Base-by-base conservation (phyloP, 352 stramenopile species). In the Globisporangium camurandrum region DNA sequence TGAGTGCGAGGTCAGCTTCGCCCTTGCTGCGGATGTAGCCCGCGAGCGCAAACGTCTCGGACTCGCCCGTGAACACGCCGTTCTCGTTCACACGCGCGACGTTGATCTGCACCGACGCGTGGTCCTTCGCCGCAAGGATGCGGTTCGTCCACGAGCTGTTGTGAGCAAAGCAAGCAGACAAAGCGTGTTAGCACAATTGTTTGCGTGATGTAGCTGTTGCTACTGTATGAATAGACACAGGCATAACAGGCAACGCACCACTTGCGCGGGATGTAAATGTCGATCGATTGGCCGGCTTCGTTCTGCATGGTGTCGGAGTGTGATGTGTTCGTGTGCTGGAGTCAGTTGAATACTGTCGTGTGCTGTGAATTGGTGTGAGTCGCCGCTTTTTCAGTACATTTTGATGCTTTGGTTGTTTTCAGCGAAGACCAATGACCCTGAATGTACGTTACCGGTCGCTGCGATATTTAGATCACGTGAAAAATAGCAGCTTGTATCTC, bases 231-330 rank as follows among this genome's bases (percentile, higher is more conserved):
- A 7, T 19, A 28, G 0, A 12, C 24, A 41, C 28, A 23, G 20
- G 23, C 3, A 49, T 5, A 40, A 12, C 20, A 8, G 3, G n/a
- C n/a, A 23, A 80, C 80, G 58, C 59, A 93, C 82, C 95, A 98
- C 75, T 98, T 98, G 76, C 95, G 86, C 57, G 95, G 95, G 76
- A 98, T 96, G 80, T 98, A 98, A 64, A 98, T 95, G 64, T 98
- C 95, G 51, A 98, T 96, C 71, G 95, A 97, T 65, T 98, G 78
- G 78, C 95, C 95, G 64, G 70, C 67, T 71, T 98, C 94, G 95
- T 98, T 98, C 81, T 98, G 95, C 95, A 98, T 98, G 62, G 70
- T 96, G 66, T 66, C 64, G 42, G 47, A 24, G 14, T 53, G 41
- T n/a, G 16, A 39, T 38, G 39, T 24, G 38, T 64, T 33, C 36